Evolutionary conservation across 345 rosid species (phyloP).

Genomic region (Eucalyptus fibrosa): DNA sequence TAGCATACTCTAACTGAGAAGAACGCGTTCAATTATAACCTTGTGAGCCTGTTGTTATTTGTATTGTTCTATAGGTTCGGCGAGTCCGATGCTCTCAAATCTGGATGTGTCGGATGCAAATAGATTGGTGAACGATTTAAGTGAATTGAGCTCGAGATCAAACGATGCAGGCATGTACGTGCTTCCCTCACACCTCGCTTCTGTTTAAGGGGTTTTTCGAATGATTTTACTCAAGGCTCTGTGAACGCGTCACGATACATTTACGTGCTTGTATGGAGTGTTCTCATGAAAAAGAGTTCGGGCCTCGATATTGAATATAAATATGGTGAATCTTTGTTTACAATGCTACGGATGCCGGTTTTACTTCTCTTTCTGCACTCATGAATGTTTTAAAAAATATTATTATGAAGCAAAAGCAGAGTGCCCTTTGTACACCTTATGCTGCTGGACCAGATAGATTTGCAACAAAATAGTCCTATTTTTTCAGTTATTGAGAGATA

Average conservation of each 20-base stretch:
- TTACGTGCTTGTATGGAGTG: no score
- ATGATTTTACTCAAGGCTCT: not conserved
- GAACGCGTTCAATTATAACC: not conserved
- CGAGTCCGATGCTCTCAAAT: constrained; percentile 70
- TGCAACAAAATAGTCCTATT: not conserved
- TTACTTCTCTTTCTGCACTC: no score
- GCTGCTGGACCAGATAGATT: not conserved
- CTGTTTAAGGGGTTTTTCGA: not conserved
- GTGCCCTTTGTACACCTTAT: not conserved
- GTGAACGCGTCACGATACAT: no score
- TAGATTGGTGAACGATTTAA: constrained; percentile 52
- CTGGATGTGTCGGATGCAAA: constrained; percentile 50
- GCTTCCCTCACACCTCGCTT: not conserved
- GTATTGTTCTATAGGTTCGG: constrained; percentile 47
- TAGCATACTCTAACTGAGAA: not conserved
- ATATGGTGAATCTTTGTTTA: no score
- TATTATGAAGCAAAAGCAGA: not conserved
- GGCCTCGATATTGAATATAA: no score
- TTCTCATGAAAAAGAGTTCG: no score
- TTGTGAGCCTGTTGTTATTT: not conserved
- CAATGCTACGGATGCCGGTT: no score
- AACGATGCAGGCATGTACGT: constrained; percentile 51
- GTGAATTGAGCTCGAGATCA: constrained; percentile 19
- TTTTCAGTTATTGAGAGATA: not conserved
- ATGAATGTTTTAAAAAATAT: not conserved